Evolutionary conservation across 768 basidiomycete genomes (phyloP), one percentile per base, ranked within the genome.

Genomic region (Mycena indigotica): DNA sequence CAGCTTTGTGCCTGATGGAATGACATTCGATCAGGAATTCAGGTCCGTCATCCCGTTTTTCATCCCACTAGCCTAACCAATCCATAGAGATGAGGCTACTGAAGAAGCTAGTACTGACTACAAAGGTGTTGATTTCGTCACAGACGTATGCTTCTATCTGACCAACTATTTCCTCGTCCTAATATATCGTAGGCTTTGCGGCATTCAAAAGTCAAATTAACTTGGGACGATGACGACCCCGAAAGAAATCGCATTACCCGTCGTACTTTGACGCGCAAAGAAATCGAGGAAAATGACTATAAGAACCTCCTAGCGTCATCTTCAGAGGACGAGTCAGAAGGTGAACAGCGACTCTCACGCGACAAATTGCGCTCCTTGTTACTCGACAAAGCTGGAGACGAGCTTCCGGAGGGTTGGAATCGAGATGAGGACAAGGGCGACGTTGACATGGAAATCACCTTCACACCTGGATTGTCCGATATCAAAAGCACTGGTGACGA

Each of bases 171-270:
- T 15, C 24, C n/a, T 25, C 35, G 8, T 40, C 10, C 40, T 29
- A 48, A 45, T 24, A 24, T 23, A 28, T 23, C n/a, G n/a, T 62
- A 98, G 95, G 96, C 96, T 10, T 84, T 99, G 4, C 89, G 96
- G 4, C 95, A 98, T 70, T 99, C 97, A 15, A 97, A 94, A 77
- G 96, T 98, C 58, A 97, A 93, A 67, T 82, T 98, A 28, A 97
- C 95, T 4, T 99, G 97, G 97, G 97, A 99, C 63, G 92, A 95
- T 53, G 97, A 98, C 71, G 95, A 98, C 64, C 88, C 91, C 0
- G 90, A 95, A 66, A 88, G 96, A 38, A 82, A 80, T 55, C 85
- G 85, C 41, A 65, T 95, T 49, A 93, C 95, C 1, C 85, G 94
- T 45, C 88, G 94, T 21, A 77, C 78, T 1, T 76, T 97, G 39